Evolutionary conservation across 768 basidiomycete genomes (phyloP), one percentile per base, ranked within the genome.

Genomic region (Collybia mongolica): DNA sequence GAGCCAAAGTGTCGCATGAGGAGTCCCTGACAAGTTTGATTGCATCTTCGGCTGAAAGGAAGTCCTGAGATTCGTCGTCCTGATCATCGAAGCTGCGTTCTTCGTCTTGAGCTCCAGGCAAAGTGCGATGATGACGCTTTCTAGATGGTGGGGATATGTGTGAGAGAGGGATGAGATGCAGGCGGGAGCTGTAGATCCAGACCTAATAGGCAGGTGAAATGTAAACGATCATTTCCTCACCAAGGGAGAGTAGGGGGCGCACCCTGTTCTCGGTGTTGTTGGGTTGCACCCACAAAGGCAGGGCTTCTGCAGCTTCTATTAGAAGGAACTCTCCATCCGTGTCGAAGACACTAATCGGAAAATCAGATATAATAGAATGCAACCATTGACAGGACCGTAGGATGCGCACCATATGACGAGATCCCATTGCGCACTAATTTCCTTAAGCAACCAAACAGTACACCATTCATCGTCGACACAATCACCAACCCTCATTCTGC

Each of bases 391-490:
- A 35, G 5, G 12, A 22, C 24, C 37, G 24, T 20, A 46, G 46
- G 26, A 24, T 23, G 63, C 79, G 51, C 56, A 94, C 93, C 88
- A 86, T 49, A 93, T 81, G 8, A 80, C 82, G 32, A 94, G 66
- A 56, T 93, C 88, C 88, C 88, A 95, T 54, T 81, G 82, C 36
- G 75, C 69, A 53, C 84, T 88, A 50, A 96, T 74, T 66, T 91
- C 80, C 58, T 76, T 79, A 51, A 98, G 71, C 41, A 98, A 72
- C 91, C 92, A 98, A 15, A 98, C 93, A 12, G 81, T 77, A 64
- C 86, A 87, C 97, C 97, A 99, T 68, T 99, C 97, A 60, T 99
- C 97, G 66, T 99, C 95, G n/a, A 98, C 80, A 46, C 85, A 90
- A 68, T 99, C 97, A 2, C 97, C 96, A 19, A 98, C 90, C 39